phyloP scores from a whole-genome alignment of 2,329 filamentous ascomycete species.

The Xylariaceae sp. region DNA sequence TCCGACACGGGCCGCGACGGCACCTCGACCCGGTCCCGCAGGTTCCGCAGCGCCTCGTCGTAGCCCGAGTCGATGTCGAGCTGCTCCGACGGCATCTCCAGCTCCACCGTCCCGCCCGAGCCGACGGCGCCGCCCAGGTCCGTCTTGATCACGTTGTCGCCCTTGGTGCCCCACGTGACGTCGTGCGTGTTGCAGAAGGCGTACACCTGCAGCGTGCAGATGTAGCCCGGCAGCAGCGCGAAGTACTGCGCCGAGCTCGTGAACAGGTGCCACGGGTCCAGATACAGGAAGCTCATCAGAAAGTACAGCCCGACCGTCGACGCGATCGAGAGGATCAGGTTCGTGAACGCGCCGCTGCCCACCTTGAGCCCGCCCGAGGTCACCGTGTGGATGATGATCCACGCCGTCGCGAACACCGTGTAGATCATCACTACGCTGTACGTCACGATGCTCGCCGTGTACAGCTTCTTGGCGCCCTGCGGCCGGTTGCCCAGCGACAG shows the following conservation, averaged over 20 bases:
- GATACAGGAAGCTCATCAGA: constrained; percentile 90
- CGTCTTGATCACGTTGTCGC: constrained; percentile 89
- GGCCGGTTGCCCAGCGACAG: constrained; percentile 93
- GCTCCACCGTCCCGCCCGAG: constrained; percentile 73
- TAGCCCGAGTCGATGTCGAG: constrained; percentile 97
- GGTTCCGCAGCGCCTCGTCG: constrained; percentile 92
- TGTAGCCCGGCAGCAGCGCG: constrained; percentile 82
- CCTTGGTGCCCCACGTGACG: constrained; percentile 97
- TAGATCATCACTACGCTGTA: constrained; percentile 94
- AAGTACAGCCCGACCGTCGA: constrained; percentile 94
- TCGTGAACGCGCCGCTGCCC: constrained; percentile 88
- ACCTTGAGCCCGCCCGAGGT: constrained; percentile 48
- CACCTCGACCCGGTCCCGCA: constrained; percentile 88
- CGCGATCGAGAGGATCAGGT: constrained; percentile 82
- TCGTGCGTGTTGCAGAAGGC: constrained; percentile 99
- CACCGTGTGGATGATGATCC: constrained; percentile 77
- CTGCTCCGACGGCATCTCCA: constrained; percentile 97
- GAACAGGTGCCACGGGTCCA: constrained; percentile 99
- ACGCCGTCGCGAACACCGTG: constrained; percentile 82
- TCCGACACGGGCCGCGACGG: constrained; percentile 57
- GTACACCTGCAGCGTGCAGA: constrained; percentile 96
- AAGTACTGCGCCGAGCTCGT: constrained; percentile 91
- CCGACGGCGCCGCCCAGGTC: constrained; percentile 84
- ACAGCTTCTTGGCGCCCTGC: constrained; percentile 88
- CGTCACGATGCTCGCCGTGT: constrained; percentile 80